Evolutionary conservation across 306 rosid species (phyloP).

Genomic region (Quercus dentata): DNA sequence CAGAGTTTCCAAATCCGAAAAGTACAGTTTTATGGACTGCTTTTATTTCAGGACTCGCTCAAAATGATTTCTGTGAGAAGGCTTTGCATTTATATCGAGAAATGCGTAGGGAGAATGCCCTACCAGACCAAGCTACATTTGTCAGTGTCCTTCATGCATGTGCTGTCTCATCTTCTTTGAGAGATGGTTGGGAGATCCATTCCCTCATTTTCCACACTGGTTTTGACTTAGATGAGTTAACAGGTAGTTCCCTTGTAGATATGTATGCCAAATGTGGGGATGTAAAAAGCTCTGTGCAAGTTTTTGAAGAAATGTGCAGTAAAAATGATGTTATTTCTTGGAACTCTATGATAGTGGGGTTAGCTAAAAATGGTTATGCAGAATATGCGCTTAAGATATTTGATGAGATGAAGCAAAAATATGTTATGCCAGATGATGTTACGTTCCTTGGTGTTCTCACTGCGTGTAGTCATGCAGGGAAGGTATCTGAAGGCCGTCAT

Average conservation of each 20-base stretch:
- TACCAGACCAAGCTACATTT: slow-evolving; percentile 85
- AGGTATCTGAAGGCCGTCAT: slow-evolving; percentile 58
- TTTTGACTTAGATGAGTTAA: slow-evolving; percentile 66
- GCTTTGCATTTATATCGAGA: slow-evolving; percentile 51
- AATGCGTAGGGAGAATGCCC: slow-evolving; percentile 54
- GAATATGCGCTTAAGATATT: slow-evolving; percentile 54
- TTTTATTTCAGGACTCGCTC: slow-evolving; percentile 61
- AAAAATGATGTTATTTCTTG: slow-evolving; percentile 67
- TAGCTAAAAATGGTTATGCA: slow-evolving; percentile 77
- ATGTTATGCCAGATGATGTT: slow-evolving; percentile 61
- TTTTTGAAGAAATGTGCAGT: slow-evolving; percentile 54
- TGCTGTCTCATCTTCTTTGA: slow-evolving; percentile 59
- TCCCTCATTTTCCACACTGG: slow-evolving; percentile 65
- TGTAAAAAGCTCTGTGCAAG: slow-evolving; percentile 46
- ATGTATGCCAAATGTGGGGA: slow-evolving; percentile 93
- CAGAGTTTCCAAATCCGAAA: slow-evolving; percentile 54
- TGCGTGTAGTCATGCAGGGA: slow-evolving; percentile 84
- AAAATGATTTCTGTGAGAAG: slow-evolving; percentile 49
- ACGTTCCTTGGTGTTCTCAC: slow-evolving; percentile 85
- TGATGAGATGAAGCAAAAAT: slow-evolving; percentile 45
- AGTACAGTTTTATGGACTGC: slow-evolving; percentile 61
- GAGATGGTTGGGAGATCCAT: slow-evolving; percentile 60
- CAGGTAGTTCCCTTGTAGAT: slow-evolving; percentile 69
- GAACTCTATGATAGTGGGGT: slow-evolving; percentile 87
- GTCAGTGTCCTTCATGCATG: slow-evolving; percentile 66